Base-by-base conservation (phyloP, 345 rosid species). In the Bruguiera gymnorhiza region DNA sequence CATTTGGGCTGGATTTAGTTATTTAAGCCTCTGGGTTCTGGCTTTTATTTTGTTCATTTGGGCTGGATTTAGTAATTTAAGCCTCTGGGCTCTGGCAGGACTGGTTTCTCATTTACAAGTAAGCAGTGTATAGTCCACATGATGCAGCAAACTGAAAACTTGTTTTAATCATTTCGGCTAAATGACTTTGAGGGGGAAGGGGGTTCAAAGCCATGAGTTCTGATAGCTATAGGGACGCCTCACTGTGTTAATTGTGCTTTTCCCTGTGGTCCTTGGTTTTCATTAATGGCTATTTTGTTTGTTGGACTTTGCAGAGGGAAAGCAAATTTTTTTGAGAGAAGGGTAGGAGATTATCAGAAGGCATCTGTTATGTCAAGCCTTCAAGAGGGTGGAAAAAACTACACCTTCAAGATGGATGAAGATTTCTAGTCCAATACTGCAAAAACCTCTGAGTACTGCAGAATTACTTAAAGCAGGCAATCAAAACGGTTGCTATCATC, bases 281-380 rank as follows among this genome's bases (percentile, higher is more conserved):
- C 75, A 16, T 15, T n/a, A 2, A 43, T 21, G 23, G 26, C 15
- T 23, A 7, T 24, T 51, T 30, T 68, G 13, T 27, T 64, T 46
- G 32, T 74, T 67, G 55, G 36, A 78, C 67, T 66, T 60, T 72
- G 75, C 86, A 90, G 97, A 81, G 97, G 95, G 61, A 91, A 89
- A 65, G 78, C 96, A 2, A 91, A 86, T 74, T 91, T 94, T 73
- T 94, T 91, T 21, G 93, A 89, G 86, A 88, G 86, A 81, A 83
- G 98, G 79, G 97, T 94, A 3, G 95, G 93, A 56, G 96, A 91
- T 59, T 89, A 94, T 79, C 95, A 94, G 71, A 94, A 86, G 82
- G 96, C 97, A 34, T 94, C 93, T 43, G 88, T 94, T 10, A 94
- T 94, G 96, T 87, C 93, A 7, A 80, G 86, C 71, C 88, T 94